Evolutionary conservation across 345 rosid species (phyloP), one percentile per base, ranked within the genome.

Genomic region (Ceriops zippeliana): DNA sequence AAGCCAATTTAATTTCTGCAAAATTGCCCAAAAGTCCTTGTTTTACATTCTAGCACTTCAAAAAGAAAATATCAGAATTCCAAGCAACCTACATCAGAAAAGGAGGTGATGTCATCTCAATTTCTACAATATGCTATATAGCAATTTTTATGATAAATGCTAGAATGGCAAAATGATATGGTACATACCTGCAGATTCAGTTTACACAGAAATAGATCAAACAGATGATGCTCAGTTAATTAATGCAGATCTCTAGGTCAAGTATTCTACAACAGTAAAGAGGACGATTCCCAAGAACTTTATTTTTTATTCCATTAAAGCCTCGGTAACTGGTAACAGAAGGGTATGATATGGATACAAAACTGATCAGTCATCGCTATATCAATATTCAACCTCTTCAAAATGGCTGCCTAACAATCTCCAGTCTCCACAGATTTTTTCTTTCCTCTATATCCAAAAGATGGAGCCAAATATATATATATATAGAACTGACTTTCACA

Each of bases 391-490:
- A 68, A 67, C 75, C 70, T 73, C 79, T 61, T 58, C 80, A 73
- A 85, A 83, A 79, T 67, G 81, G 80, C 75, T 68, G 73, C 77
- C 77, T 70, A 66, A 68, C 5, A 73, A 73, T 66, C 63, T 77
- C 37, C 54, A 27, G 37, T 58, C 73, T 28, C 76, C 74, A 71
- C 53, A 53, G 49, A 57, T 78, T 60, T 42, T 67, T 76, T 60
- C 60, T 57, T 66, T 54, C 42, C 78, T 71, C 52, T 5, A 63
- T 69, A 75, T 77, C 80, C 76, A 64, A 64, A 67, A 24, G 13
- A n/a, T 3, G 21, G 72, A 71, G 73, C 77, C 75, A 35, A 62
- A 24, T 74, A 78, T 53, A 30, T 28, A 37, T 16, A 46, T 26
- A 64, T 5, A 24, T 57, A 60, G 20, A 70, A 72, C 60, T 32